phyloP scores from a whole-genome alignment of 2,329 filamentous ascomycete genomes.

The Hyphodiscus sp. region DNA sequence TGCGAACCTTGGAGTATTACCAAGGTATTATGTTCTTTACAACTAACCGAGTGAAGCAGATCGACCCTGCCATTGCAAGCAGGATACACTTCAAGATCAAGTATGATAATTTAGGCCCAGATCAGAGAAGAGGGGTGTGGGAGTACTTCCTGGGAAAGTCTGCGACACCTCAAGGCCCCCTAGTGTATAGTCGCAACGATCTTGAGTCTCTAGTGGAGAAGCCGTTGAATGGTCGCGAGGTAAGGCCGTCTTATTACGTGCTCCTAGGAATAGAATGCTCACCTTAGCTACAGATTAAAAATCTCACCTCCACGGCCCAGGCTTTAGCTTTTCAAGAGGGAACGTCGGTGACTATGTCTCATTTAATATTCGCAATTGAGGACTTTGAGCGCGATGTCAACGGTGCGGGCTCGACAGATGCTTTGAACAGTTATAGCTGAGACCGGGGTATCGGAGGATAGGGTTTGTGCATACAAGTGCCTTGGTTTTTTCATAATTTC shows the following conservation, averaged over 20 bases:
- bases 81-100: slow-evolving; percentile 15
- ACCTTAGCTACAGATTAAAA: neutral
- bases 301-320: neutral
- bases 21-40: slow-evolving; percentile 35
- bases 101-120: slow-evolving; percentile 11
- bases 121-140: neutral
- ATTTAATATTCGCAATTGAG: neutral
- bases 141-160: slow-evolving; percentile 9
- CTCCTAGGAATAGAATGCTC: neutral
- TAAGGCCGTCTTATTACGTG: neutral
- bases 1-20: slow-evolving; percentile 35
- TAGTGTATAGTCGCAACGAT: neutral
- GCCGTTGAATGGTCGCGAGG: neutral
- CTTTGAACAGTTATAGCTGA: too few species aligned
- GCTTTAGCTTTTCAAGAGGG: neutral
- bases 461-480: too few species aligned
- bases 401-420: too few species aligned
- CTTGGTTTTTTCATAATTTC: too few species aligned
- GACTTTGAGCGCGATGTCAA: neutral
- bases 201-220: neutral
- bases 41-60: slow-evolving; percentile 23
- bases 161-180: neutral
- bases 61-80: slow-evolving; percentile 12
- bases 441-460: too few species aligned
- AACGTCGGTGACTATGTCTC: slow-evolving; percentile 1